phyloP scores from a whole-genome alignment of 306 rosid species.

The Notholithocarpus densiflorus region DNA sequence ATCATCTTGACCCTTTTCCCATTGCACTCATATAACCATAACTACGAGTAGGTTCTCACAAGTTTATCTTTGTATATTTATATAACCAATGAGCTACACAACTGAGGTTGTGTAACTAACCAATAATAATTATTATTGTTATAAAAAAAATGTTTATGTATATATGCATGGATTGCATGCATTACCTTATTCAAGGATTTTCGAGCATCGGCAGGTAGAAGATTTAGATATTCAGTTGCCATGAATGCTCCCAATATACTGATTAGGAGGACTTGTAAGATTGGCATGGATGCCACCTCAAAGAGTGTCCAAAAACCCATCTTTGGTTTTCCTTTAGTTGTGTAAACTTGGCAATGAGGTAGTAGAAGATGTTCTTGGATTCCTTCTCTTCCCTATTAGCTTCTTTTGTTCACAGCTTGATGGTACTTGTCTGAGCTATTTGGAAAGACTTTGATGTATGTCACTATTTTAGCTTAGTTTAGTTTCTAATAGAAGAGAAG shows the following conservation, averaged over 20 bases:
- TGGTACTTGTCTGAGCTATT: neutral
- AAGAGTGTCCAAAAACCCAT: slow-evolving; percentile 68
- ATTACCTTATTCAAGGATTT: slow-evolving; percentile 71
- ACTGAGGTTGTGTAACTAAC: too few relatives aligned
- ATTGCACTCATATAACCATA: neutral
- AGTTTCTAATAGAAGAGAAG: slow-evolving; percentile 11
- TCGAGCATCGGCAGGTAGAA: slow-evolving; percentile 57
- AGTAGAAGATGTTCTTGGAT: neutral
- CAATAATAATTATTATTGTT: too few relatives aligned
- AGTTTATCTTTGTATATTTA: neutral
- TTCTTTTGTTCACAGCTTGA: too few relatives aligned
- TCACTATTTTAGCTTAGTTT: neutral
- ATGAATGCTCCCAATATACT: slow-evolving; percentile 72
- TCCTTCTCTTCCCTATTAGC: neutral
- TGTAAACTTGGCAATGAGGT: neutral
- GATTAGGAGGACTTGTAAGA: slow-evolving; percentile 67
- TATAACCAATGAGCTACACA: too few relatives aligned
- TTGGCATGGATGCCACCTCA: slow-evolving; percentile 72
- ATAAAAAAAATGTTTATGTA: neutral
- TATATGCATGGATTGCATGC: neutral
- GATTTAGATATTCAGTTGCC: slow-evolving; percentile 51
- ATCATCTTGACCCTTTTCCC: neutral
- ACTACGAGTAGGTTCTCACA: neutral
- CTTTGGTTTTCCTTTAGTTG: neutral
- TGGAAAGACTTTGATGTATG: neutral